Conservation (phyloP, 768 basidiomycete genomes). For the Boletellus emodensis region DNA sequence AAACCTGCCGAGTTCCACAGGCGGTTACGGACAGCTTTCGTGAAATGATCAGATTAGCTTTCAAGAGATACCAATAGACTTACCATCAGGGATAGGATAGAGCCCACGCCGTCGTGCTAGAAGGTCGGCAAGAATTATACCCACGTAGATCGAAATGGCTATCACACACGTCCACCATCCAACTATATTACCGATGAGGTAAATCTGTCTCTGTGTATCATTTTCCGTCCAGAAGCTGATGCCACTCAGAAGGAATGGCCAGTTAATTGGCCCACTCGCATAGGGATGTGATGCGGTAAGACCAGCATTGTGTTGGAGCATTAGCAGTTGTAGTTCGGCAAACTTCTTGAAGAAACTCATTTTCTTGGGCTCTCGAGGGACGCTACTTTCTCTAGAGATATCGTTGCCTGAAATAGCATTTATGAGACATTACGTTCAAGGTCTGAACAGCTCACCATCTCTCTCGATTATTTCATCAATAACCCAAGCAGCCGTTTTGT, state of each 20-base stretch:
- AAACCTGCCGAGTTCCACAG: slow-evolving; percentile 95
- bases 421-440: slow-evolving; percentile 2
- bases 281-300: slow-evolving; percentile 97
- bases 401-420: slow-evolving; percentile 50
- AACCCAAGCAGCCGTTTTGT: slow-evolving; percentile 84
- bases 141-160: slow-evolving; percentile 81
- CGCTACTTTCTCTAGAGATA: slow-evolving; percentile 44
- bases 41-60: slow-evolving; percentile 1
- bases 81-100: slow-evolving; percentile 84
- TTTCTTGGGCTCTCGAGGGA: slow-evolving; percentile 66
- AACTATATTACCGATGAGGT: slow-evolving; percentile 89
- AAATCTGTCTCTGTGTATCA: slow-evolving; percentile 85
- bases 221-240: slow-evolving; percentile 98
- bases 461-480: slow-evolving; percentile 77
- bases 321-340: slow-evolving; percentile 85
- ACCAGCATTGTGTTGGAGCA: slow-evolving; percentile 99
- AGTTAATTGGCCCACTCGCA: slow-evolving; percentile 92
- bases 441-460: slow-evolving; percentile 49
- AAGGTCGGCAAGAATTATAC: slow-evolving; percentile 86
- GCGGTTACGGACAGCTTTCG: slow-evolving; percentile 82
- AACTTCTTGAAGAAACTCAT: slow-evolving; percentile 96
- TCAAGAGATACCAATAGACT: slow-evolving; percentile 31
- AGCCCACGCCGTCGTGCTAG: slow-evolving; percentile 81
- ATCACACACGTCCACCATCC: slow-evolving; percentile 95
- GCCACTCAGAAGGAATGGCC: slow-evolving; percentile 95